These are phyloP conservation scores for Cercospora sp. DNA, from an alignment of 2,329 filamentous ascomycete species.

Conservation along the genomic window DNA sequence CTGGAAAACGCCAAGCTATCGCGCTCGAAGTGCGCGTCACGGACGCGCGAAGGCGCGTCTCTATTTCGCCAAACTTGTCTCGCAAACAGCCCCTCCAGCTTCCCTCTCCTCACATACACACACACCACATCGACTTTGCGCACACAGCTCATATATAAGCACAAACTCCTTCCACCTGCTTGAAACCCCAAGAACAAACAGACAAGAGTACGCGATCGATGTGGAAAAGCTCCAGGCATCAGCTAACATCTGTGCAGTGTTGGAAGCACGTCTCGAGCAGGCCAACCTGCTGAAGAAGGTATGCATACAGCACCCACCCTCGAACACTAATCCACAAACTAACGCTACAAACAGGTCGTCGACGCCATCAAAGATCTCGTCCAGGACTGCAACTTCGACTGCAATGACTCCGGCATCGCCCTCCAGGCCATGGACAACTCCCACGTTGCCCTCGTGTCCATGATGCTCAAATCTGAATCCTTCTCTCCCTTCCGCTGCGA, in stretches of 20 bases:
- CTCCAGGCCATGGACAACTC: slow-evolving; percentile 99
- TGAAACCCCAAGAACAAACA: neutral
- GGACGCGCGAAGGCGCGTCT: slow-evolving; percentile 1
- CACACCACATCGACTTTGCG: neutral
- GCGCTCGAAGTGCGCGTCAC: neutral
- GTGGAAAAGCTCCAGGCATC: neutral
- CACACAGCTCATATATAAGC: neutral
- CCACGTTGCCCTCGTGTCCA: slow-evolving; percentile 96
- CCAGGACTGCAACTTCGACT: slow-evolving; percentile 99
- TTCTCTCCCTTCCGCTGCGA: slow-evolving; percentile 97
- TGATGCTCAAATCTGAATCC: slow-evolving; percentile 94
- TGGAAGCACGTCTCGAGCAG: slow-evolving; percentile 97
- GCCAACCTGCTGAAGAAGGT: slow-evolving; percentile 94
- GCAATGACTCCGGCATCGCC: slow-evolving; percentile 98
- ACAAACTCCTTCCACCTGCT: neutral
- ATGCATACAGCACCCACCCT: slow-evolving; percentile 22
- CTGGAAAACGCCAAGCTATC: neutral
- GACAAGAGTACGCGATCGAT: slow-evolving; percentile 18
- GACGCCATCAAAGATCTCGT: slow-evolving; percentile 99
- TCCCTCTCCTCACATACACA: neutral
- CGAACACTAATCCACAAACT: slow-evolving; percentile 13
- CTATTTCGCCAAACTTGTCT: slow-evolving; percentile 3
- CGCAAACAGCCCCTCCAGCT: slow-evolving; percentile 3
- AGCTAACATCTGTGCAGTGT: slow-evolving; percentile 57
- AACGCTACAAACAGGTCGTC: slow-evolving; percentile 67